Percentiles rank a stretch among this genome's conserved stretches.
Evolutionary conservation across 2,329 filamentous ascomycete species (phyloP).

Genomic region (Pseudomassariella vexata): DNA sequence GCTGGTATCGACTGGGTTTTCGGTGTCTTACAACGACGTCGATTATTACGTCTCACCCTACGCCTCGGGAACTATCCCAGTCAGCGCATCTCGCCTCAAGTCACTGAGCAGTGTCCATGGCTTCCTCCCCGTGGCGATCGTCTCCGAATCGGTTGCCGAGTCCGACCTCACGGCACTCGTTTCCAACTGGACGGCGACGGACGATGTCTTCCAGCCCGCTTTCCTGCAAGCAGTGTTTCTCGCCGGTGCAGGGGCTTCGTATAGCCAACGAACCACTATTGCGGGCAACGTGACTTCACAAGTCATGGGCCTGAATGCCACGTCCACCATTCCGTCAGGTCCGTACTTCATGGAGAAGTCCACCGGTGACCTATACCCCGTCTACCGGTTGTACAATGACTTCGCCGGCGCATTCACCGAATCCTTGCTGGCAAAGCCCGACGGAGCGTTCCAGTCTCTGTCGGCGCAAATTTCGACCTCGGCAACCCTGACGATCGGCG

Average conservation of each 20-base stretch:
- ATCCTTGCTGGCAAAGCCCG: slow-evolving; percentile 22
- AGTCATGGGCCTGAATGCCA: too few relatives aligned
- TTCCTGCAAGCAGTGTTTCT: not conserved
- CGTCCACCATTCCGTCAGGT: not conserved
- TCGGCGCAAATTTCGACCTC: slow-evolving; percentile 23
- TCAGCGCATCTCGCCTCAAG: too few relatives aligned
- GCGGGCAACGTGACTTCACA: too few relatives aligned
- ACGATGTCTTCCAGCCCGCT: slow-evolving; percentile 1
- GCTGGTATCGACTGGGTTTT: too few relatives aligned
- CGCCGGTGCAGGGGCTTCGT: not conserved
- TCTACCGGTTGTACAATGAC: slow-evolving; percentile 12
- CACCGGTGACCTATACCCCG: not conserved
- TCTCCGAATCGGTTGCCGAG: too few relatives aligned
- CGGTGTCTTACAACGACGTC: too few relatives aligned
- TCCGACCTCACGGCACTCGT: too few relatives aligned
- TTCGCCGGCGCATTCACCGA: slow-evolving; percentile 25
- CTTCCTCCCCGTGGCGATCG: too few relatives aligned
- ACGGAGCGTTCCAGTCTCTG: slow-evolving; percentile 25
- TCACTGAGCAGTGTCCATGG: too few relatives aligned
- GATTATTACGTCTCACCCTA: too few relatives aligned
- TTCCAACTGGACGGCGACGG: not conserved
- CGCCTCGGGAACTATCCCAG: too few relatives aligned
- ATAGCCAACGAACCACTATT: too few relatives aligned
- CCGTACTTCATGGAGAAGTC: not conserved
- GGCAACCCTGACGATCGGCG: slow-evolving; percentile 22